phyloP scores from a whole-genome alignment of 1,284 basidiomycete genomes.

The Pyrrhoderma noxium region DNA sequence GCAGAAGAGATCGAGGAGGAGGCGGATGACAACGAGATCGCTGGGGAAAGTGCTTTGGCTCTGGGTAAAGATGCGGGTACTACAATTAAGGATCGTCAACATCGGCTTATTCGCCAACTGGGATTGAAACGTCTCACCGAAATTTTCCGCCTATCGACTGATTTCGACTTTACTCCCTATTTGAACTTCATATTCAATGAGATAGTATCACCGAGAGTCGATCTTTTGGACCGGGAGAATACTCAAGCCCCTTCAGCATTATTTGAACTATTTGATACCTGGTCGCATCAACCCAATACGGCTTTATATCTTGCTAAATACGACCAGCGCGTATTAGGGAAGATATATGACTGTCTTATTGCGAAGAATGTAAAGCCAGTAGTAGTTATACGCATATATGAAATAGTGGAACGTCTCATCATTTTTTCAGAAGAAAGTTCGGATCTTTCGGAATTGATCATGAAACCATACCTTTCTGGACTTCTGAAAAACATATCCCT shows the following conservation, averaged over 20 bases:
- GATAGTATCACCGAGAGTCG: constrained; percentile 80
- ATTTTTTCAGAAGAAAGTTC: constrained; percentile 46
- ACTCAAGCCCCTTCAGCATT: constrained; percentile 89
- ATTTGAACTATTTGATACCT: constrained; percentile 80
- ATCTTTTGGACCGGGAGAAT: constrained; percentile 75
- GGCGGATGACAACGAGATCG: constrained; percentile 25
- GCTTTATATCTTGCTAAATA: constrained; percentile 61
- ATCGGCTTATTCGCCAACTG: constrained; percentile 68
- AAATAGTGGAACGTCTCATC: constrained; percentile 77
- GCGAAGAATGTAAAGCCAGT: constrained; percentile 83
- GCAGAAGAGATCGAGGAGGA: constrained; percentile 32
- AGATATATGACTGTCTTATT: constrained; percentile 76
- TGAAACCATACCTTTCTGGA: constrained; percentile 71
- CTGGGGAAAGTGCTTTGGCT: constrained; percentile 19
- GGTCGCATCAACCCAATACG: constrained; percentile 60
- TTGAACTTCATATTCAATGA: constrained; percentile 60
- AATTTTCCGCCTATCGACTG: constrained; percentile 70
- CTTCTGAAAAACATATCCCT: constrained; percentile 71
- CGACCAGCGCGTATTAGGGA: constrained; percentile 65
- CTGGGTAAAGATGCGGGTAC: constrained; percentile 25
- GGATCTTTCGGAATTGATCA: constrained; percentile 44
- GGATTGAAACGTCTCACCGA: constrained; percentile 85
- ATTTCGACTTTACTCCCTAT: constrained; percentile 74
- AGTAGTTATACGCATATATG: constrained; percentile 78
- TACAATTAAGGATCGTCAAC: constrained; percentile 11